A percentile compares a stretch with the other conserved stretches of the same genome.
These are phyloP conservation scores for Fusarium papillatum DNA, from an alignment of 2,329 filamentous ascomycete species.

Conservation along the genomic window DNA sequence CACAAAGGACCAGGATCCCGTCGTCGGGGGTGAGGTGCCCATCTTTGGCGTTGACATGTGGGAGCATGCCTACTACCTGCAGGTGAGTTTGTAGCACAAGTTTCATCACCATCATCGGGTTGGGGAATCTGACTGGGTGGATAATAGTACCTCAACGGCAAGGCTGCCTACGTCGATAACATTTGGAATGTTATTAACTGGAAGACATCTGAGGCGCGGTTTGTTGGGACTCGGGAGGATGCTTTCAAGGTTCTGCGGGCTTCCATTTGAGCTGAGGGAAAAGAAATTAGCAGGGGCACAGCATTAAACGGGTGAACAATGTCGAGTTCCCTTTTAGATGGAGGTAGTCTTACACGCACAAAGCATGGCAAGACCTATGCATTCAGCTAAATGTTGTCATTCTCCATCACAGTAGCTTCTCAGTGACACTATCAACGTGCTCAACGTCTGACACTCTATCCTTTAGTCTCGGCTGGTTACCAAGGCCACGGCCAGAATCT, in stretches of 20 bases:
- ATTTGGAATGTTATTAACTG: slow-evolving; percentile 87
- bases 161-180: slow-evolving; percentile 80
- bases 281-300: background rate
- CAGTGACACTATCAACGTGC: slow-evolving; percentile 29
- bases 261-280: slow-evolving; percentile 48
- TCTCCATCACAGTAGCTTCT: background rate
- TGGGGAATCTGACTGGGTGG: slow-evolving; percentile 16
- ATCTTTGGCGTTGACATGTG: slow-evolving; percentile 90
- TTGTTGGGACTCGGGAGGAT: slow-evolving; percentile 61
- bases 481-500: slow-evolving; percentile 20
- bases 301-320: background rate
- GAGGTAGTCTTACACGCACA: background rate
- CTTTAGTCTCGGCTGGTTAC: slow-evolving; percentile 36
- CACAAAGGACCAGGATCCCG: slow-evolving; percentile 89
- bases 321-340: background rate
- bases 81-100: slow-evolving; percentile 61
- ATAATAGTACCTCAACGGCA: slow-evolving; percentile 79
- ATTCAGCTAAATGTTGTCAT: background rate
- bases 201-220: slow-evolving; percentile 77
- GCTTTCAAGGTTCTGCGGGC: slow-evolving; percentile 60
- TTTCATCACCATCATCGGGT: background rate
- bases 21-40: slow-evolving; percentile 74
- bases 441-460: slow-evolving; percentile 30
- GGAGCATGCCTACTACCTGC: slow-evolving; percentile 94
- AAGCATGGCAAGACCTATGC: background rate